phyloP scores from a whole-genome alignment of 2,329 filamentous ascomycete species.

The Claviceps spartinae region DNA sequence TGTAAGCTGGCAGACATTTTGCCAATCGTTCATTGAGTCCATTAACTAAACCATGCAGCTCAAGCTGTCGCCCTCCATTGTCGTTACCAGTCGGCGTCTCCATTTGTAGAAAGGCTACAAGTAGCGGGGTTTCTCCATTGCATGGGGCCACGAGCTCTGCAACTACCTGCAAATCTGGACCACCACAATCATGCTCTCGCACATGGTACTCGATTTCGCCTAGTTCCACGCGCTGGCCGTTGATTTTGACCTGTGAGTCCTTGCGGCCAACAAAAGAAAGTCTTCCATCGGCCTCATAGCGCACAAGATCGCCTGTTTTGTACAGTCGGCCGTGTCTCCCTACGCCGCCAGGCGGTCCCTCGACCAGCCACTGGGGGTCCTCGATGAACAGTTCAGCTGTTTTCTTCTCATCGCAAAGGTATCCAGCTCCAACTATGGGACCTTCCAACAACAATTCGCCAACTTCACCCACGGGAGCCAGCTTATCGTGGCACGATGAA shows the following conservation, averaged over 20 bases:
- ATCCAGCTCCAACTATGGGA: conserved; percentile 35
- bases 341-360: neutral
- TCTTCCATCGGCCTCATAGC: conserved; percentile 7
- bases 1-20: neutral
- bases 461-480: conserved; percentile 11
- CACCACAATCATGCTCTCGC: neutral
- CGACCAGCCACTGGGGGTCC: conserved; percentile 9
- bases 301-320: conserved; percentile 11
- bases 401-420: conserved; percentile 24
- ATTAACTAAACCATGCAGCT: neutral
- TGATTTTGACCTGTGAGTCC: conserved; percentile 45
- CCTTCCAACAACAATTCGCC: conserved; percentile 27
- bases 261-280: conserved; percentile 30
- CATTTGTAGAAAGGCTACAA: conserved; percentile 3
- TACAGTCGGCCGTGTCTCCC: conserved; percentile 9
- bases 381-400: conserved; percentile 20
- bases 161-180: neutral
- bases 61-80: neutral
- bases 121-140: conserved; percentile 1
- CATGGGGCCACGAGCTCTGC: neutral
- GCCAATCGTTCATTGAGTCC: neutral
- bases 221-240: conserved; percentile 43
- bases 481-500: conserved; percentile 8
- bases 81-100: neutral
- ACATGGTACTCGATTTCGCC: conserved; percentile 15